A percentile compares a stretch with the other conserved stretches of the same genome.
phyloP scores from a whole-genome alignment of 352 stramenopile species.

The Lagenidium sp. region DNA sequence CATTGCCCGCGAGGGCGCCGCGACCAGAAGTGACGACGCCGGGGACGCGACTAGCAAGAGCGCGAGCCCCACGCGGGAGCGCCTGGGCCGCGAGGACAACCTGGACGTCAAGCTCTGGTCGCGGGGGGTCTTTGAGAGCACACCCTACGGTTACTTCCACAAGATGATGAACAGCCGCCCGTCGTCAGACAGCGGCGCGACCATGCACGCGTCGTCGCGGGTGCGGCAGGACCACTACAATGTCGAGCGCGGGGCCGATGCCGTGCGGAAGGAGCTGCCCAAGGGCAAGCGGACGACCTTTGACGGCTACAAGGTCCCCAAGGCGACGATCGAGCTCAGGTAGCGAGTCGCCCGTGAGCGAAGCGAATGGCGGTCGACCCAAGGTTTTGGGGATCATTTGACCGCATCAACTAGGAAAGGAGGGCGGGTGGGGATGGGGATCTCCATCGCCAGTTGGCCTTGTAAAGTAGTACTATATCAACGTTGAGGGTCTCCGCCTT shows the following conservation, averaged over 20 bases:
- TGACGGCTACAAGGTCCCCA: conserved; percentile 26
- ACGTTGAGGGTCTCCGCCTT: no score
- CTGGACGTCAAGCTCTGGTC: conserved; percentile 70
- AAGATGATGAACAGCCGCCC: conserved; percentile 63
- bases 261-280: conserved; percentile 35
- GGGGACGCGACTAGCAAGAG: neutral
- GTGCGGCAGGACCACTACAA: conserved; percentile 70
- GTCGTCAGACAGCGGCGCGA: conserved; percentile 32
- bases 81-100: conserved; percentile 43
- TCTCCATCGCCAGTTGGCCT: no score
- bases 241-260: conserved; percentile 34
- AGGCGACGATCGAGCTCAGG: conserved; percentile 40
- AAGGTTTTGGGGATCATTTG: no score
- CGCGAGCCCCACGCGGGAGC: neutral
- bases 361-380: no score
- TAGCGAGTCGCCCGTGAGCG: no score
- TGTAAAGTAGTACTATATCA: no score
- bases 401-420: no score
- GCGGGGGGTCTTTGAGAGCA: conserved; percentile 66
- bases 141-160: conserved; percentile 78
- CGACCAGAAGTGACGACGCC: conserved; percentile 2
- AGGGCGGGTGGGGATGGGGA: no score
- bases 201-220: conserved; percentile 48
- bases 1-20: conserved; percentile 34
- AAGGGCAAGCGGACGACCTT: conserved; percentile 66